phyloP scores from a whole-genome alignment of 106 monocot species.

The Amphibolis antarctica region DNA sequence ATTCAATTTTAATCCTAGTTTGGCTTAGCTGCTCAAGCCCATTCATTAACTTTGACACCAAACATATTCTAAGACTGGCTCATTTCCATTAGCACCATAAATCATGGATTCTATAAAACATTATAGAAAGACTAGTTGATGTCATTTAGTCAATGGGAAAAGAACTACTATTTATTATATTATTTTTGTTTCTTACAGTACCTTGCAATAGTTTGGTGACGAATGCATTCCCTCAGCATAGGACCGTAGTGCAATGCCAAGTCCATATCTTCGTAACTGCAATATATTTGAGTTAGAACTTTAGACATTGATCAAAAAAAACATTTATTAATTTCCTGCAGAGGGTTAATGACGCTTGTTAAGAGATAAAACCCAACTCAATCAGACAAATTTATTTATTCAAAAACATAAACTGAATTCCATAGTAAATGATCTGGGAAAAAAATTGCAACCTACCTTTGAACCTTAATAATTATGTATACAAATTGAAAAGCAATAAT shows the following conservation, averaged over 20 bases:
- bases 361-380: not conserved
- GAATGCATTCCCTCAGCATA: slow-evolving; percentile 74
- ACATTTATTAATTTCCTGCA: not conserved
- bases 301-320: not conserved
- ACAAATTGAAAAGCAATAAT: too few species aligned
- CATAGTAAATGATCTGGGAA: not conserved
- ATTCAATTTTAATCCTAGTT: too few species aligned
- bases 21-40: too few species aligned
- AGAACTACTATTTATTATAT: too few species aligned
- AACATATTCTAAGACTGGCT: too few species aligned
- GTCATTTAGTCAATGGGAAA: too few species aligned
- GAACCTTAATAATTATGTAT: too few species aligned
- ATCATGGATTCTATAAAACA: too few species aligned
- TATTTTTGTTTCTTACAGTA: slow-evolving; percentile 1
- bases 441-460: not conserved
- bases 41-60: too few species aligned
- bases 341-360: not conserved
- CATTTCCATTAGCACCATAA: too few species aligned
- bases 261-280: slow-evolving; percentile 64
- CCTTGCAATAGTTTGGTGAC: slow-evolving; percentile 75
- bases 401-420: too few species aligned
- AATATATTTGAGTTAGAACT: not conserved
- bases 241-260: slow-evolving; percentile 66
- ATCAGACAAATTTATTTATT: not conserved
- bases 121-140: too few species aligned